Conservation (phyloP, 2,329 filamentous ascomycete species). For the Fusarium sterilihyphosum region DNA sequence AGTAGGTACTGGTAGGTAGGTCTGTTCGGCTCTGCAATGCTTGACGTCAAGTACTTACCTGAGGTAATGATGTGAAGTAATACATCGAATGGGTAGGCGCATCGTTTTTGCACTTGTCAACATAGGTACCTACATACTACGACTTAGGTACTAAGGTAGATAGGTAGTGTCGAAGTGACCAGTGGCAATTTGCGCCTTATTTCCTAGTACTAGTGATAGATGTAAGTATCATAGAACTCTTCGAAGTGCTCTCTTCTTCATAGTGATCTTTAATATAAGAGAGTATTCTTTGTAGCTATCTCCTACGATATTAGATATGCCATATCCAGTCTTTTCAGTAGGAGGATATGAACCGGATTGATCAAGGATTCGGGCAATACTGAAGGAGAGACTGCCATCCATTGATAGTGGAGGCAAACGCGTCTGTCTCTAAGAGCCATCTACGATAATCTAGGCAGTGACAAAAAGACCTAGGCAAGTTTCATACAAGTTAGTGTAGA, state of each 20-base stretch:
- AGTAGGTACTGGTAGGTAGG: no score
- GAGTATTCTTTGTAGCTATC: neutral
- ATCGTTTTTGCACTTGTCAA: neutral
- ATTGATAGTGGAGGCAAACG: neutral
- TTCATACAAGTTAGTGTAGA: neutral
- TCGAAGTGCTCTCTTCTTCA: neutral
- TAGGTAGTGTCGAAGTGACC: neutral
- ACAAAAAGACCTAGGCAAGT: neutral
- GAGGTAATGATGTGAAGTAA: neutral
- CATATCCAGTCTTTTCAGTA: neutral
- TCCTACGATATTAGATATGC: neutral
- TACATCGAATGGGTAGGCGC: neutral
- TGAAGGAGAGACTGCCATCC: neutral
- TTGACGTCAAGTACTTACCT: neutral
- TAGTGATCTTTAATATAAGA: no score
- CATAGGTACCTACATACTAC: neutral
- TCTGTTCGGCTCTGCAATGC: neutral
- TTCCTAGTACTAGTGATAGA: neutral
- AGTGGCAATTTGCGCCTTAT: conserved; percentile 7
- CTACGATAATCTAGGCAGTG: neutral
- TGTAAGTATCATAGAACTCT: conserved; percentile 14
- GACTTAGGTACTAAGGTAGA: neutral
- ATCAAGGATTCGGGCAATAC: neutral
- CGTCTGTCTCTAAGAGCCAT: neutral
- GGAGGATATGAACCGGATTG: neutral